Evolutionary conservation across 1,139 yeast genomes (phyloP), one percentile per base, ranked within the genome.

Genomic region (Yamadazyma songkhlaensis): DNA sequence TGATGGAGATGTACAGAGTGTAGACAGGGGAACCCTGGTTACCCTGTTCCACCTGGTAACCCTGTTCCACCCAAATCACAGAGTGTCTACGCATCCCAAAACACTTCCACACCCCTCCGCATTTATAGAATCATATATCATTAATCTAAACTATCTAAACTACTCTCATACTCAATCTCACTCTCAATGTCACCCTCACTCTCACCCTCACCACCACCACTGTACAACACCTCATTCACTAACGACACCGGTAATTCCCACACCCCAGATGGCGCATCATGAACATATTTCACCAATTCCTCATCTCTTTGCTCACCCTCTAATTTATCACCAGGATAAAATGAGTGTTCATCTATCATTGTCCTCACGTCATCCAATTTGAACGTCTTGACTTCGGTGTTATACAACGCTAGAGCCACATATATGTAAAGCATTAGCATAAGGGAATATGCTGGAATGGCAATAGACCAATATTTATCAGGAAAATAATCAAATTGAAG

Each of bases 401-500:
- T 86, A 65, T 84, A 87, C 32, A 80, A 59, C 0, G 82, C 81
- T 38, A 89, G 60, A 3, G 81, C 86, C 4, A 85, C 65, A 56
- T 89, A 90, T 0, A 74, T 74, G 53, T 79, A 88, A 8, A 81
- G 61, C 86, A 90, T 79, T 11, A 72, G 58, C 70, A 87, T 78
- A 29, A 90, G 63, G 7, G 82, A 68, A 50, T 77, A 83, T 3
- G 84, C 67, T 1, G 96, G 95, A 1, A 85, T 57, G 0, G 89
- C 86, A 35, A 83, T 54, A 2, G 92, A 82, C 96, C 96, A 88
- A 82, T 92, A 87, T 47, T 88, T 68, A 25, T 88, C 84, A 0
- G 96, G 96, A 48, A 81, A 84, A 58, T 86, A 88, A 48, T 78
- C 74, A 10, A 88, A 75, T 2, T 82, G 78, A 14, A 84, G 44